These are phyloP conservation scores for Wolfiporia cocos DNA, from an alignment of 1,284 basidiomycete genomes.

Conservation along the genomic window DNA sequence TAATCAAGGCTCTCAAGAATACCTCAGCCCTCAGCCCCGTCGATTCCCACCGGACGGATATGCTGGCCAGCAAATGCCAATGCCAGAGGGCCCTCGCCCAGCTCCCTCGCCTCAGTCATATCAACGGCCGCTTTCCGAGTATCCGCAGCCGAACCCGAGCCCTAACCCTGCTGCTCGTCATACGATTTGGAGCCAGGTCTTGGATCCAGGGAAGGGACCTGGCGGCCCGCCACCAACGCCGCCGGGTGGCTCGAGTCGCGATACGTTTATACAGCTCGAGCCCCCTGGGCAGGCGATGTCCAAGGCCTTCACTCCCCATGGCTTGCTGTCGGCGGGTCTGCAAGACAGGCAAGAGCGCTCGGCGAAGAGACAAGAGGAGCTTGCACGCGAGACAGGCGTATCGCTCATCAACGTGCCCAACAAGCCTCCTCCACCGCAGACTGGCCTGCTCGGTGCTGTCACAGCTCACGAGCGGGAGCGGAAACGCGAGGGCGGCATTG, in stretches of 20 bases:
- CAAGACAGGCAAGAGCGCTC: slow-evolving; percentile 95
- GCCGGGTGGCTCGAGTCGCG: slow-evolving; percentile 30
- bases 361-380: slow-evolving; percentile 90
- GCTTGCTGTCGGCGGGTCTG: slow-evolving; percentile 89
- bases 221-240: slow-evolving; percentile 30
- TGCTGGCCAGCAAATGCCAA: slow-evolving; percentile 29
- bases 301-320: slow-evolving; percentile 92
- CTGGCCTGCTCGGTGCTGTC: slow-evolving; percentile 92
- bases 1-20: slow-evolving; percentile 23
- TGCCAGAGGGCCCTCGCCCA: slow-evolving; percentile 36
- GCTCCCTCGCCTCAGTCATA: slow-evolving; percentile 37
- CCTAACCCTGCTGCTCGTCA: slow-evolving; percentile 42
- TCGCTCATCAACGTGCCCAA: slow-evolving; percentile 91
- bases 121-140: slow-evolving; percentile 24
- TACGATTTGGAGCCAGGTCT: slow-evolving; percentile 80
- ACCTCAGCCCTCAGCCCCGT: slow-evolving; percentile 21
- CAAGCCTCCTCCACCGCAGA: slow-evolving; percentile 94
- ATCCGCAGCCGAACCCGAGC: slow-evolving; percentile 31
- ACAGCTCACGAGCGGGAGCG: slow-evolving; percentile 92
- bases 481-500: slow-evolving; percentile 91
- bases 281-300: slow-evolving; percentile 72
- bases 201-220: slow-evolving; percentile 61
- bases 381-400: slow-evolving; percentile 84
- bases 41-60: slow-evolving; percentile 32
- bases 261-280: slow-evolving; percentile 84